phyloP scores from a whole-genome alignment of 495 filamentous ascomycete genomes.

The Hyaloscypha bicolor region DNA sequence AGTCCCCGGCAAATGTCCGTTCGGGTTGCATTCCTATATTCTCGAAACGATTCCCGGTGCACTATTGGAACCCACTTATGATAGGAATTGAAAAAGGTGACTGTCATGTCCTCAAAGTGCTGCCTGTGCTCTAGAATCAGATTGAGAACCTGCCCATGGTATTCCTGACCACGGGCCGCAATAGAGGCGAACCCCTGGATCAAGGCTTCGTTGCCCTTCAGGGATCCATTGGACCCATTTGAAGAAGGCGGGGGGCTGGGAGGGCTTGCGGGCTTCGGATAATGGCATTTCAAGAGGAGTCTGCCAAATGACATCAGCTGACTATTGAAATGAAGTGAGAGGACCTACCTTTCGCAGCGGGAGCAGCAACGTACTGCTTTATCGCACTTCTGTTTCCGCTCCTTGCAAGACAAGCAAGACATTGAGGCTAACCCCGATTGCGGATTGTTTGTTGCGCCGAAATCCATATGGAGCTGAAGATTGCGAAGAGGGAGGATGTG shows the following conservation, averaged over 20 bases:
- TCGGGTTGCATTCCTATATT: neutral
- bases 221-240: neutral
- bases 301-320: neutral
- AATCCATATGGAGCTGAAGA: neutral
- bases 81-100: neutral
- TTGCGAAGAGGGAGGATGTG: neutral
- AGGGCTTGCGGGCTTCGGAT: neutral
- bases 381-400: neutral
- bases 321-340: neutral
- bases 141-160: neutral
- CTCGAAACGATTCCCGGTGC: neutral
- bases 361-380: neutral
- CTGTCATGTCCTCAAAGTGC: neutral
- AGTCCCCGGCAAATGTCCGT: neutral
- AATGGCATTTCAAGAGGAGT: neutral
- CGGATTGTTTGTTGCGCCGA: neutral
- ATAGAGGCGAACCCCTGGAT: neutral
- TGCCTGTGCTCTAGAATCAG: neutral
- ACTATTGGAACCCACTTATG: neutral
- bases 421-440: neutral
- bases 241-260: neutral
- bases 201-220: neutral
- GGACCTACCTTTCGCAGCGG: neutral
- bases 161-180: neutral
- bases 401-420: neutral